These are phyloP conservation scores for Opeltia flavorubescens DNA, from an alignment of 495 filamentous ascomycete genomes.

Conservation along the genomic window DNA sequence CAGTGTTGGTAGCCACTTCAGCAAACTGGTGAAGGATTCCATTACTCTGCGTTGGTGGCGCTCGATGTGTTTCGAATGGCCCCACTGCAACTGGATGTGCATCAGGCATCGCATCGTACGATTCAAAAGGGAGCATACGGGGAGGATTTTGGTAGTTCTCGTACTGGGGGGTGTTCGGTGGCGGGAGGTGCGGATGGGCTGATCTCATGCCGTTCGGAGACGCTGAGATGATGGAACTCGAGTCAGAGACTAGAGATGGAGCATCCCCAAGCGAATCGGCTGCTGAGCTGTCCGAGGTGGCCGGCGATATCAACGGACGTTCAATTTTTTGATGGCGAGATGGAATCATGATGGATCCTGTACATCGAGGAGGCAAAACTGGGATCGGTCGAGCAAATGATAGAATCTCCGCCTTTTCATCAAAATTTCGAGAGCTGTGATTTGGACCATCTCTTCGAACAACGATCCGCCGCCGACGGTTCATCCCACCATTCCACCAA, in stretches of 20 bases:
- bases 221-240: constrained; percentile 46
- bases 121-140: constrained; percentile 3
- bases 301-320: constrained; percentile 57
- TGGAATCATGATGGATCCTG: constrained; percentile 27
- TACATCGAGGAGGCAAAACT: constrained; percentile 3
- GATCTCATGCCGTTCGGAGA: constrained; percentile 31
- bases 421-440: constrained; percentile 5
- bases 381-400: constrained; percentile 15
- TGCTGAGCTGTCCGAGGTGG: constrained; percentile 43
- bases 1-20: constrained; percentile 5
- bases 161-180: constrained; percentile 15
- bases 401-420: constrained; percentile 16
- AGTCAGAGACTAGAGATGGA: constrained; percentile 60
- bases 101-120: neutral
- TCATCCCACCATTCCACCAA: constrained; percentile 97
- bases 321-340: constrained; percentile 38
- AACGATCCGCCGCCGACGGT: constrained; percentile 36
- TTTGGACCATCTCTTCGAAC: constrained; percentile 7
- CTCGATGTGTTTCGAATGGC: constrained; percentile 1
- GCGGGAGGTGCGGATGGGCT: constrained; percentile 11
- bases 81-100: neutral
- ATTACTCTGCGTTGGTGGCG: neutral
- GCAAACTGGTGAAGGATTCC: constrained; percentile 12
- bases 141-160: constrained; percentile 11
- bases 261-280: constrained; percentile 46